Percentiles rank a stretch among this genome's conserved stretches.
These are phyloP conservation scores for Eucalyptus polybractea DNA, from an alignment of 345 rosid species.

Conservation along the genomic window DNA sequence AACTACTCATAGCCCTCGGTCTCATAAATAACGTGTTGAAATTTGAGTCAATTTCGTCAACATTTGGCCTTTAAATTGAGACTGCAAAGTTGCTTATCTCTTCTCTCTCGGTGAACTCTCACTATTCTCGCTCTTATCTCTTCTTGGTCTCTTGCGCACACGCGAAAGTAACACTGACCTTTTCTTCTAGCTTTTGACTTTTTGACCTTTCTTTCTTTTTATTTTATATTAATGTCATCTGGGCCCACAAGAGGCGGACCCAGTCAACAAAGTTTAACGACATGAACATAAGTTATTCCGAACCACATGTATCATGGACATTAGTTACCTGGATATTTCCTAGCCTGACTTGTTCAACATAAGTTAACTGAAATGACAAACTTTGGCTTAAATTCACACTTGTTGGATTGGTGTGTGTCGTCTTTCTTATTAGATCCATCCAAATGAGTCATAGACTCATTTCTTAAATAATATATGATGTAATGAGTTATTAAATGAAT, in stretches of 20 bases:
- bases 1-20: fast-evolving
- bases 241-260: neutral
- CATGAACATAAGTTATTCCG: too few species aligned
- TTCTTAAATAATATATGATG: neutral
- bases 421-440: neutral
- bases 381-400: neutral
- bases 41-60: neutral
- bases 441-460: neutral
- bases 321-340: neutral
- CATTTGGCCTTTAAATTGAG: too few species aligned
- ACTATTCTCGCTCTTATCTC: neutral
- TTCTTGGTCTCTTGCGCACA: neutral
- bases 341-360: neutral
- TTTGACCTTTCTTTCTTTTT: too few species aligned
- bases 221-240: neutral
- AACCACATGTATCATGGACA: neutral
- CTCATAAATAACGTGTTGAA: too few species aligned
- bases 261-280: neutral
- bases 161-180: neutral
- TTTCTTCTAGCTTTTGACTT: neutral
- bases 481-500: neutral
- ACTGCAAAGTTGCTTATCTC: neutral
- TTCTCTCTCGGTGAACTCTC: neutral
- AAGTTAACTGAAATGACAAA: neutral
- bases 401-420: neutral